These are phyloP conservation scores for Porodaedalea pini DNA, from an alignment of 1,284 basidiomycete genomes.

Conservation along the genomic window DNA sequence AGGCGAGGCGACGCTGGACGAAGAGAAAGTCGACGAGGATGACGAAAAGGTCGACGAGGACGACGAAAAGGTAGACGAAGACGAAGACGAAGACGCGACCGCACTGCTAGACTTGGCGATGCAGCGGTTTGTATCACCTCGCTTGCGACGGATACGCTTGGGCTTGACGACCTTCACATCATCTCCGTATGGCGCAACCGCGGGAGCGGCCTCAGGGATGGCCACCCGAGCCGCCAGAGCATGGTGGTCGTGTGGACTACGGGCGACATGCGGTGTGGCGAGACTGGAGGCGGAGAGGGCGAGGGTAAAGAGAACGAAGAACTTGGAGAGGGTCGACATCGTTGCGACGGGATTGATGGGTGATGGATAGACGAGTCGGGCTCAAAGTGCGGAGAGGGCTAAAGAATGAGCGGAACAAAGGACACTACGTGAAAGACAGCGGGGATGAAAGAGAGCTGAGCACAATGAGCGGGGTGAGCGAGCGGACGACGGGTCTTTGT, in stretches of 20 bases:
- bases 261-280: conserved; percentile 13
- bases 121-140: conserved; percentile 15
- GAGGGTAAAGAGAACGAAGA: conserved; percentile 15
- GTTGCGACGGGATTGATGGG: background rate
- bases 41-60: background rate
- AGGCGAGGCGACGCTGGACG: background rate
- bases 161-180: conserved; percentile 14
- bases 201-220: conserved; percentile 3
- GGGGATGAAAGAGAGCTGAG: background rate
- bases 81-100: background rate
- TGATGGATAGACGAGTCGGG: background rate
- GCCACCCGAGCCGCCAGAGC: conserved; percentile 16
- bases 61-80: background rate
- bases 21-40: no score
- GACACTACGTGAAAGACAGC: background rate
- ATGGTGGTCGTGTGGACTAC: conserved; percentile 11
- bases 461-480: background rate
- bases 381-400: background rate
- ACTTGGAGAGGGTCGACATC: conserved; percentile 16
- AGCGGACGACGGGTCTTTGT: background rate
- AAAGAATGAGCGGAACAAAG: conserved; percentile 2
- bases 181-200: background rate
- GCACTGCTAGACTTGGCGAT: conserved; percentile 3
- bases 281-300: conserved; percentile 13
- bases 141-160: conserved; percentile 6